Conservation (phyloP, 129 eudicot species). For the Centella asiatica region DNA sequence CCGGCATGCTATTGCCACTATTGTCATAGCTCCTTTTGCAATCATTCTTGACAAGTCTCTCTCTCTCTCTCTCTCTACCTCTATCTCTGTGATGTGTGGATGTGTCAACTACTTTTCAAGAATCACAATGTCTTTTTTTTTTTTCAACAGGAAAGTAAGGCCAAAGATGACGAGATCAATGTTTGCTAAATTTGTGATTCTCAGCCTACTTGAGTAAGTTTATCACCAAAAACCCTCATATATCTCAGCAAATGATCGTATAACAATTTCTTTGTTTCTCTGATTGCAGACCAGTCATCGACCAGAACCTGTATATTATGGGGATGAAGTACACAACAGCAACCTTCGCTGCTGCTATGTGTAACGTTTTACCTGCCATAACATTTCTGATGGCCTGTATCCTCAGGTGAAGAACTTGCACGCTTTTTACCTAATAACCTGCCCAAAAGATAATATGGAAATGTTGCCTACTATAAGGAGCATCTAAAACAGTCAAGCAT, state of each 20-base stretch:
- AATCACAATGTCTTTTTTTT: neutral
- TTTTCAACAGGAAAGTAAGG: conserved; percentile 61
- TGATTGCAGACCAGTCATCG: conserved; percentile 66
- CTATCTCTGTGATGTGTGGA: neutral
- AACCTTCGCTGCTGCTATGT: conserved; percentile 64
- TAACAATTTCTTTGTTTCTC: neutral
- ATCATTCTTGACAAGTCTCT: conserved; percentile 58
- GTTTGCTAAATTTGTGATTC: conserved; percentile 53
- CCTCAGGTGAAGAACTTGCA: conserved; percentile 45
- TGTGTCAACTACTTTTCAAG: neutral
- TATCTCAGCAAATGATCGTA: conserved; percentile 1
- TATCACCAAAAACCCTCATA: neutral
- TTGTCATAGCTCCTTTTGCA: conserved; percentile 72
- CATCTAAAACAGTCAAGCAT: neutral
- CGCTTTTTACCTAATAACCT: neutral
- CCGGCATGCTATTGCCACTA: conserved; percentile 64
- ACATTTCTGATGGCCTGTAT: conserved; percentile 76
- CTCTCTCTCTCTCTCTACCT: conserved; percentile 7
- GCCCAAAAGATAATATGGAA: neutral
- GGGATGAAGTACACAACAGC: conserved; percentile 80
- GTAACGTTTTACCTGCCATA: conserved; percentile 71
- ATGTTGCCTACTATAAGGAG: neutral
- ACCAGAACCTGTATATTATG: conserved; percentile 75
- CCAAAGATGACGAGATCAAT: conserved; percentile 69
- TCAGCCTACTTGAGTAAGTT: conserved; percentile 69